Percentiles rank a stretch among this genome's conserved stretches.
phyloP scores from a whole-genome alignment of 495 filamentous ascomycete genomes.

The Penicillium canariense region DNA sequence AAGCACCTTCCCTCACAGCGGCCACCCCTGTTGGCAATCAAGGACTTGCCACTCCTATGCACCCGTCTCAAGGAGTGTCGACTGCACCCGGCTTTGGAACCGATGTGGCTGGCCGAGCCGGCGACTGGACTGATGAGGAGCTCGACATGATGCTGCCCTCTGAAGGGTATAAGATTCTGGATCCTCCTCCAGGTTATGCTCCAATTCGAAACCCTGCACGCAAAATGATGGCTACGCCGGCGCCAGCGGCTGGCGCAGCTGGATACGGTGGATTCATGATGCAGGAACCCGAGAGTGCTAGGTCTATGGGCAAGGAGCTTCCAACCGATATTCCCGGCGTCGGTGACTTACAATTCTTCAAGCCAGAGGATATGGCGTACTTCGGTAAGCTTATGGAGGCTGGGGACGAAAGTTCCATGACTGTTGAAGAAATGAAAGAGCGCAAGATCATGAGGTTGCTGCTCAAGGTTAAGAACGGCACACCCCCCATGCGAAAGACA shows the following conservation, averaged over 20 bases:
- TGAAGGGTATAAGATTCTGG: constrained; percentile 91
- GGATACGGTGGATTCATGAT: constrained; percentile 89
- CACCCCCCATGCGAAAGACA: constrained; percentile 98
- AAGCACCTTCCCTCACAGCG: constrained; percentile 59
- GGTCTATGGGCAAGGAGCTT: constrained; percentile 81
- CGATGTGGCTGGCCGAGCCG: constrained; percentile 76
- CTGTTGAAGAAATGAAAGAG: constrained; percentile 94
- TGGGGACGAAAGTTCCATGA: constrained; percentile 87
- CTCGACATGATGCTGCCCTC: constrained; percentile 87
- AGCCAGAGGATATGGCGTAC: constrained; percentile 98
- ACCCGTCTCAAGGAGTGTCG: constrained; percentile 67
- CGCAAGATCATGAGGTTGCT: constrained; percentile 97
- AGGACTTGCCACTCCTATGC: constrained; percentile 82
- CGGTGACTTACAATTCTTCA: constrained; percentile 97
- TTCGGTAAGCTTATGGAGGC: constrained; percentile 97
- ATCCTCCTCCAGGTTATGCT: constrained; percentile 89
- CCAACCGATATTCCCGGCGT: constrained; percentile 97
- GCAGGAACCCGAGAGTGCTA: constrained; percentile 85
- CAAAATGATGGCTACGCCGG: constrained; percentile 75
- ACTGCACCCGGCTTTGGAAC: constrained; percentile 68
- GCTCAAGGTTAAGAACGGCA: constrained; percentile 99
- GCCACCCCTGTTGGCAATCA: constrained; percentile 81
- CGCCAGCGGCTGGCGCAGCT: constrained; percentile 58
- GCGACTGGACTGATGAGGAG: constrained; percentile 85
- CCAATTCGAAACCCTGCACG: constrained; percentile 75